Base-by-base conservation (phyloP, 1,139 yeast species). In the Kurtzmaniella quercitrusa region DNA sequence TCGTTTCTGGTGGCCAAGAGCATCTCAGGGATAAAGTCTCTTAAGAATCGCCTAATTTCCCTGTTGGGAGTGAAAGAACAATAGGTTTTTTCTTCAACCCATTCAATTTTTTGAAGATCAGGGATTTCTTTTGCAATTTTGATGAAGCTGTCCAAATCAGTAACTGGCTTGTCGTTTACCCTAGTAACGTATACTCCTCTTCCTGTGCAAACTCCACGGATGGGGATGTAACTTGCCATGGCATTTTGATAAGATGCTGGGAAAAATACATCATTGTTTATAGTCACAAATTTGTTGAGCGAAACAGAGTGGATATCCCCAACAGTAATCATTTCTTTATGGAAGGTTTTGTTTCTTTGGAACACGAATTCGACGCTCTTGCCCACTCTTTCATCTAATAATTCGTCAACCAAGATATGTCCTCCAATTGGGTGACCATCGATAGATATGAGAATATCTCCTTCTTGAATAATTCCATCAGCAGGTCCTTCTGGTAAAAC, bases 401-500 rank as follows among this genome's bases (percentile, higher is more conserved):
- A 83, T 46, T 85, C 90, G 58, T 91, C 97, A n/a, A 89, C 87
- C 44, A 81, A 80, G 37, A 87, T 77, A 56, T 89, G 89, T 8
- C 88, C 78, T 2, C 88, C 73, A 37, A 90, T 80, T 15, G 75
- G 69, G 44, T 70, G 71, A 24, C 78, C 89, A 55, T 89, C 82
- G 33, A 90, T 78, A 2, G 94, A 79, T 17, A 91, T 75, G 47
- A 91, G 69, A 36, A 86, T 81, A 59, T 91, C 98, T 46, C 97
- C 97, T 67, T 89, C 96, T 56, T 82, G 79, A 24, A 91, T 75
- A 33, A 73, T 63, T 0, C 73, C 76, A 56, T 85, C 87, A 0
- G 91, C 91, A 1, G 96, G 97, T 0, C 97, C 97, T 52, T 84
- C 82, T 1, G 95, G 95, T 44, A 91, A 67, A 1, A 90, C 81